Conservation (phyloP, 2,329 filamentous ascomycete genomes). For the Colletotrichum trifolii region DNA sequence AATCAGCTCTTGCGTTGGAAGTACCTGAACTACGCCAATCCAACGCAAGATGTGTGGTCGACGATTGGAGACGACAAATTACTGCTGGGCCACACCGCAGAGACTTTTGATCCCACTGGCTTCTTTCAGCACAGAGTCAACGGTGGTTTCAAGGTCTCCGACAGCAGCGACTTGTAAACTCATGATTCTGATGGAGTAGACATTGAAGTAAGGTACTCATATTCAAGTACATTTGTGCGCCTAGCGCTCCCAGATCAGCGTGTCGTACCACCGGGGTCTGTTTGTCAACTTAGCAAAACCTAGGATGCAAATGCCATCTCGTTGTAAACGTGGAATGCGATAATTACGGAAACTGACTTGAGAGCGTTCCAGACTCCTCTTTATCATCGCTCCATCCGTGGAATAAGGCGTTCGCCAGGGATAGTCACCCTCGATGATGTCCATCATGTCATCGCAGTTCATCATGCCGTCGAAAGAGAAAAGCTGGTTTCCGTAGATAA, state of each 20-base stretch:
- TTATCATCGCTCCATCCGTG: slow-evolving; percentile 66
- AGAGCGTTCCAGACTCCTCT: slow-evolving; percentile 65
- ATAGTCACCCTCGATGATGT: slow-evolving; percentile 64
- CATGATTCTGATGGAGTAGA: neutral
- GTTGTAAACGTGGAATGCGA: neutral
- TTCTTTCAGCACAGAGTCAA: slow-evolving; percentile 49
- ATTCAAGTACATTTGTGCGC: slow-evolving; percentile 59
- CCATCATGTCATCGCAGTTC: slow-evolving; percentile 66
- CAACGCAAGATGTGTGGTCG: slow-evolving; percentile 44
- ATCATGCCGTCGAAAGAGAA: slow-evolving; percentile 68
- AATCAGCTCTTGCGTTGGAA: slow-evolving; percentile 39
- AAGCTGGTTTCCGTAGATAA: slow-evolving; percentile 66
- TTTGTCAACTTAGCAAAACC: slow-evolving; percentile 10
- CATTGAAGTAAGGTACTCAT: slow-evolving; percentile 7
- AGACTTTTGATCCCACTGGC: slow-evolving; percentile 46
- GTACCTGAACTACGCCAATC: slow-evolving; percentile 51
- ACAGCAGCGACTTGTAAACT: neutral
- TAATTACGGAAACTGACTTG: slow-evolving; percentile 65
- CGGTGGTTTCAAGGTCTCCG: slow-evolving; percentile 38
- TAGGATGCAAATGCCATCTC: neutral
- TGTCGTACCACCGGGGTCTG: slow-evolving; percentile 65
- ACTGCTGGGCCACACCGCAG: slow-evolving; percentile 17
- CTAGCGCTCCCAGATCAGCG: slow-evolving; percentile 62
- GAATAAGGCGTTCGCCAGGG: slow-evolving; percentile 70
- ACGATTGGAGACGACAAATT: slow-evolving; percentile 43